These are phyloP conservation scores for Beverwykella pulmonaria DNA, from an alignment of 495 filamentous ascomycete genomes.

Conservation along the genomic window DNA sequence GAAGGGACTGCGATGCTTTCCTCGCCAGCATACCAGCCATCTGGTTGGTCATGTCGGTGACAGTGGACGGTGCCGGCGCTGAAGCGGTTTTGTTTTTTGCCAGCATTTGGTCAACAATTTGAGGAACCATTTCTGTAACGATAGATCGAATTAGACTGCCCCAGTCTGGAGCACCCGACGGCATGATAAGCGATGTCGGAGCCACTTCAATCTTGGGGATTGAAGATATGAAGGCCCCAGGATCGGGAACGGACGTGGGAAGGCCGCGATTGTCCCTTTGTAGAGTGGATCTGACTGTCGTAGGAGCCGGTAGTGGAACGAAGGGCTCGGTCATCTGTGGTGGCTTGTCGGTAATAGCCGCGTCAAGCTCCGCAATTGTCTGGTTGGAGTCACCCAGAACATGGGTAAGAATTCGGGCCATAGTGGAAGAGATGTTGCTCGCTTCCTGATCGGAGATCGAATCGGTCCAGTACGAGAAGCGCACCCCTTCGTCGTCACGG, in stretches of 20 bases:
- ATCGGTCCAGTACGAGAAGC: slow-evolving; percentile 36
- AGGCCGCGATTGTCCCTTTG: too few species aligned
- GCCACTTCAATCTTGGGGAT: slow-evolving; percentile 11
- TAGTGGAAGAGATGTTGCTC: slow-evolving; percentile 20
- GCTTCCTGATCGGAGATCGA: slow-evolving; percentile 28
- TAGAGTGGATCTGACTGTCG: neutral
- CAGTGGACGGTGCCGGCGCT: slow-evolving; percentile 2
- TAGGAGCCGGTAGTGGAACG: neutral
- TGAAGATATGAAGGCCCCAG: neutral
- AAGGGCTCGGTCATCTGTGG: neutral
- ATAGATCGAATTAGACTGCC: slow-evolving; percentile 23
- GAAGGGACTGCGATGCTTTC: slow-evolving; percentile 26
- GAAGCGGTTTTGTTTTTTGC: slow-evolving; percentile 13
- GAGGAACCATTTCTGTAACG: slow-evolving; percentile 30
- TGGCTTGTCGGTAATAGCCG: slow-evolving; percentile 19
- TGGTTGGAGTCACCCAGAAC: slow-evolving; percentile 17
- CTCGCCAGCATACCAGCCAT: slow-evolving; percentile 24
- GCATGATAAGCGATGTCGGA: neutral
- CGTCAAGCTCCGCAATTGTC: slow-evolving; percentile 28
- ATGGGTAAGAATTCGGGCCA: slow-evolving; percentile 24
- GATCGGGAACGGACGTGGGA: slow-evolving; percentile 18
- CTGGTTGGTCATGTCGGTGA: slow-evolving; percentile 25
- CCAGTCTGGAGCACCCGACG: slow-evolving; percentile 22
- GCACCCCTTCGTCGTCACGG: slow-evolving; percentile 30
- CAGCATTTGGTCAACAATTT: slow-evolving; percentile 29